Percentiles rank a stretch among this genome's conserved stretches.
These are phyloP conservation scores for Onygena corvina DNA, from an alignment of 2,329 filamentous ascomycete genomes.

Conservation along the genomic window DNA sequence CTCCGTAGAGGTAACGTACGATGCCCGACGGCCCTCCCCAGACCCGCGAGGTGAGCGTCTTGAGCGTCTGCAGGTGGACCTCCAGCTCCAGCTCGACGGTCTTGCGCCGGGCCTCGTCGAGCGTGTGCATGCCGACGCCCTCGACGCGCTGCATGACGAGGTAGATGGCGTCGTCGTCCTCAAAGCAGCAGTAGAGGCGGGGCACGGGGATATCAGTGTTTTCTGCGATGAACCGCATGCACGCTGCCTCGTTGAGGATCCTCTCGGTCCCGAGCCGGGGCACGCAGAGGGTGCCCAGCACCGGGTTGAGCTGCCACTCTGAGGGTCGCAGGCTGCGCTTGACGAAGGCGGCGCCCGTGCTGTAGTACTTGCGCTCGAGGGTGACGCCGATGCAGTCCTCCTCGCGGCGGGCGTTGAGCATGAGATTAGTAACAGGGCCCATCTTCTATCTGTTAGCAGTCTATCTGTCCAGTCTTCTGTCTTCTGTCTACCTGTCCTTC, in stretches of 20 bases:
- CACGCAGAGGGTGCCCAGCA: not conserved
- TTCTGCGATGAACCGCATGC: slow-evolving; percentile 8
- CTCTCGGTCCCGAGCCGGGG: slow-evolving; percentile 4
- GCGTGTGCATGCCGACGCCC: not conserved
- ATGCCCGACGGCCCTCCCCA: not conserved
- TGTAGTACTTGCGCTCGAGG: slow-evolving; percentile 17
- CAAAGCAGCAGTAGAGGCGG: slow-evolving; percentile 4
- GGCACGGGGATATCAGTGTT: slow-evolving; percentile 12
- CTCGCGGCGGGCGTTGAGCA: slow-evolving; percentile 10
- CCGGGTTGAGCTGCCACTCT: slow-evolving; percentile 16
- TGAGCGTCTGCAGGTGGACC: not conserved
- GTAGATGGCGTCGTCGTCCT: slow-evolving; percentile 8
- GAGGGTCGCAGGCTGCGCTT: slow-evolving; percentile 16
- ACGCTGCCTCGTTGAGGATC: slow-evolving; percentile 12
- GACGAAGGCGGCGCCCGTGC: slow-evolving; percentile 11
- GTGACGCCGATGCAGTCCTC: slow-evolving; percentile 15
- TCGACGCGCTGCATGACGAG: slow-evolving; percentile 6
- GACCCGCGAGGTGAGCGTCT: not conserved
- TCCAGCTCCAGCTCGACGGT: not conserved
- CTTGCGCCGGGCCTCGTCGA: not conserved
- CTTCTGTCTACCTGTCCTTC: not conserved
- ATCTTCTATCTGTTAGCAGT: too few relatives aligned
- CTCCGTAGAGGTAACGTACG: too few relatives aligned
- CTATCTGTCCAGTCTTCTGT: too few relatives aligned
- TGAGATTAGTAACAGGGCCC: slow-evolving; percentile 8